Conservation (phyloP, 2,329 filamentous ascomycete species). For the Penicillium italicum region DNA sequence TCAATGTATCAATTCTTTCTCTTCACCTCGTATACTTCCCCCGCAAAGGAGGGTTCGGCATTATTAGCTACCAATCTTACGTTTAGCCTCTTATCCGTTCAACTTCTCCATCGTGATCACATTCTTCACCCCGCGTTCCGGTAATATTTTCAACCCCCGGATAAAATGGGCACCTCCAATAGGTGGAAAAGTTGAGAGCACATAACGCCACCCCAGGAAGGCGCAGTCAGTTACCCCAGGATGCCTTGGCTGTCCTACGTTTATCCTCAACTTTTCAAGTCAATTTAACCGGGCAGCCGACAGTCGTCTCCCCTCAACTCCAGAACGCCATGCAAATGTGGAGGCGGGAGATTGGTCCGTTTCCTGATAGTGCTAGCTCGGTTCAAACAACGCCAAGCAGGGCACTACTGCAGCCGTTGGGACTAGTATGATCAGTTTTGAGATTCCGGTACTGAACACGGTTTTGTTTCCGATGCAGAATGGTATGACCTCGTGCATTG, state of each 20-base stretch:
- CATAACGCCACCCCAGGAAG: background rate
- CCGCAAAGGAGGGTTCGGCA: background rate
- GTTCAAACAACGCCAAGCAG: background rate
- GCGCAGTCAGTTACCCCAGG: background rate
- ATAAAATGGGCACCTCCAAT: background rate
- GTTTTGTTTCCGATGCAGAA: slow-evolving; percentile 11
- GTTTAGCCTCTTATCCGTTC: background rate
- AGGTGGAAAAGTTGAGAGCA: slow-evolving; percentile 15
- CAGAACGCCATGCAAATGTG: background rate
- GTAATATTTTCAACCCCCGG: background rate
- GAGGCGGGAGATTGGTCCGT: slow-evolving; percentile 16
- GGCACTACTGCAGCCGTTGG: background rate
- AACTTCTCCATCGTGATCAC: background rate
- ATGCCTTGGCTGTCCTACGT: background rate
- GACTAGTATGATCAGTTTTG: background rate
- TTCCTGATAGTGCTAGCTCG: slow-evolving; percentile 16
- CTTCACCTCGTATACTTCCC: background rate
- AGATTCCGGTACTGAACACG: background rate
- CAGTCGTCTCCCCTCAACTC: background rate
- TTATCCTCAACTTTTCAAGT: background rate
- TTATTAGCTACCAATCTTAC: background rate
- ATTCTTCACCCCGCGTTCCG: background rate
- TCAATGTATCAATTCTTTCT: slow-evolving; percentile 7
- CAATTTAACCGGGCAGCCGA: slow-evolving; percentile 13
- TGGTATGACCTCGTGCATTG: background rate